Percentiles rank a stretch among this genome's conserved stretches.
Conservation (phyloP, 352 stramenopile species). For the Peronospora farinosa region DNA sequence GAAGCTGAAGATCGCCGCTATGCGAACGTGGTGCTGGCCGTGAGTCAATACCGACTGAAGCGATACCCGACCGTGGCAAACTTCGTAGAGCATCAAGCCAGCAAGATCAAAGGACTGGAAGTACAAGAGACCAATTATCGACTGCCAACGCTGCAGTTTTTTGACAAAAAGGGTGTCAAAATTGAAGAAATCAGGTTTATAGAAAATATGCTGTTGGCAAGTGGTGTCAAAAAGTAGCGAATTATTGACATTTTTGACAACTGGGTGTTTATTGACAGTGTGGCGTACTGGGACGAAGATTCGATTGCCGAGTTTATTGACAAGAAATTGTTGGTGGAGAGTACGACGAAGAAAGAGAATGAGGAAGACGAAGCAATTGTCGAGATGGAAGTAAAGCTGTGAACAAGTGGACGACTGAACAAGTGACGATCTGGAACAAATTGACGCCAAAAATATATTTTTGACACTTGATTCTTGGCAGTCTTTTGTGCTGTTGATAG, state of each 20-base stretch:
- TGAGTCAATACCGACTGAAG: constrained; percentile 48
- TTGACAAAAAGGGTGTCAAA: constrained; percentile 40
- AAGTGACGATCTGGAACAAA: too few relatives aligned
- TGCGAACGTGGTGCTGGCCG: constrained; percentile 41
- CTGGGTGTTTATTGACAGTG: constrained; percentile 27
- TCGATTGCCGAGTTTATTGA: constrained; percentile 67
- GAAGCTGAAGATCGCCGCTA: constrained; percentile 35
- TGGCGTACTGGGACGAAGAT: constrained; percentile 67
- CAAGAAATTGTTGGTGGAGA: constrained; percentile 42
- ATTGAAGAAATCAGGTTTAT: constrained; percentile 59
- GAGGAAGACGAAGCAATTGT: constrained; percentile 11
- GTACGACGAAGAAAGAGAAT: constrained; percentile 5
- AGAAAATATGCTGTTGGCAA: neutral
- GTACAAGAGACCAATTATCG: constrained; percentile 44
- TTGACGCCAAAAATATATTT: too few relatives aligned
- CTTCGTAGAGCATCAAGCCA: constrained; percentile 52
- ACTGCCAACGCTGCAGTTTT: constrained; percentile 61
- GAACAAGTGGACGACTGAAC: neutral
- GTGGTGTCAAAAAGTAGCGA: too few relatives aligned
- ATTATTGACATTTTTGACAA: neutral
- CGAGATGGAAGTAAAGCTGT: constrained; percentile 16
- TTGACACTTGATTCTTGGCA: too few relatives aligned
- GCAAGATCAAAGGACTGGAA: constrained; percentile 37
- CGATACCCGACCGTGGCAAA: constrained; percentile 60
- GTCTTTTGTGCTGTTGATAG: too few relatives aligned